Evolutionary conservation across 2,329 filamentous ascomycete species (phyloP), one percentile per base, ranked within the genome.

Genomic region (Aureobasidium sp.): DNA sequence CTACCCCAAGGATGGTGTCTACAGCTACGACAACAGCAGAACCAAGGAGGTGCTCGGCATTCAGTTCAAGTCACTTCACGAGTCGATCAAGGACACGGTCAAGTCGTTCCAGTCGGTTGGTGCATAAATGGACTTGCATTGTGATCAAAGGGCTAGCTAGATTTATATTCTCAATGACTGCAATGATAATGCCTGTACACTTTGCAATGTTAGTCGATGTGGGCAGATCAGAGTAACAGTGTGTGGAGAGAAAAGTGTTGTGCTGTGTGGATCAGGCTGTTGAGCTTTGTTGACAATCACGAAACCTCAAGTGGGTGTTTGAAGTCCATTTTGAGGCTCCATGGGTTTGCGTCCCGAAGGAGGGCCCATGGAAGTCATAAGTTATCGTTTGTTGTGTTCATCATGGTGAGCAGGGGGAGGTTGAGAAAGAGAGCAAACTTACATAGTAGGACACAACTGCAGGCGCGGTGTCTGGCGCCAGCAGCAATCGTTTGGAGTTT

Each of bases 11-110:
- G 75, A 73, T 3, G 79, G 81, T 2, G 69, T 83, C 15, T 85
- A 79, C 69, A 72, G 73, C 50, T 82, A 79, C 67, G 78, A 87
- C 70, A 86, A 84, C 65, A 74, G 70, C 49, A 77, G 79, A 66
- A 79, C 78, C 6, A 78, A 74, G 65, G 73, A 82, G 57, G 66
- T 88, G 0, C 66, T 90, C 49, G 84, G 84, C 0, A 65, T 88
- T 25, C 75, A 84, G 67, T 88, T 84, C 67, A 81, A 69, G 62
- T 70, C 72, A 0, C 72, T 89, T 43, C 80, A 86, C 68, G 74
- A 83, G 68, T 81, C 78, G 54, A 79, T 89, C 58, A 71, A 76
- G 21, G 86, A 88, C 71, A 81, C 83, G 6, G 82, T 87, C 19
- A 82, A 82, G 72, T 85, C 81, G 33, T 71, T 90, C 67, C 79